A percentile compares a stretch with the other conserved stretches of the same genome.
Conservation (phyloP, 75 land plant genomes). For the Chamaecyparis obtusa region DNA sequence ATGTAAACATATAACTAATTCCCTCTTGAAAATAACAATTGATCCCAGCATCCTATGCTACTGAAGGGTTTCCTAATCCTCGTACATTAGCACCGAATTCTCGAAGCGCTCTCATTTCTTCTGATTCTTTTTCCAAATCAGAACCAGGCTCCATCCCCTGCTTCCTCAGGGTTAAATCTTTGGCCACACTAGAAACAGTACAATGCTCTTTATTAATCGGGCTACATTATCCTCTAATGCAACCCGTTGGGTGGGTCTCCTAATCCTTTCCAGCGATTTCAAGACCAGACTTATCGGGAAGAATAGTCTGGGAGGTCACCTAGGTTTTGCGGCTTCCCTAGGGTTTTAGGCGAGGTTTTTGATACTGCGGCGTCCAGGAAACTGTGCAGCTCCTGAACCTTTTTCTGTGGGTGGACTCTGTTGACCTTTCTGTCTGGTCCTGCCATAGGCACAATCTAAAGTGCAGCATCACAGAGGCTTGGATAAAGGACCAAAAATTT, state of each 20-base stretch:
- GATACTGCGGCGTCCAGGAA: neutral
- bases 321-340: too few species aligned
- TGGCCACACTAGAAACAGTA: too few species aligned
- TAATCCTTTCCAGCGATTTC: too few species aligned
- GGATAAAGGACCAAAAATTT: neutral
- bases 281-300: too few species aligned
- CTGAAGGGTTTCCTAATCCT: slow-evolving; percentile 18
- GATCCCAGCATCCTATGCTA: neutral
- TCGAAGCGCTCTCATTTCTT: slow-evolving; percentile 31
- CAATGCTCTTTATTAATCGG: too few species aligned
- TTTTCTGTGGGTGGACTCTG: neutral
- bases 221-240: too few species aligned
- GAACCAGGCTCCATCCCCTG: slow-evolving; percentile 7
- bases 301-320: too few species aligned
- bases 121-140: slow-evolving; percentile 47
- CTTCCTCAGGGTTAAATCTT: neutral
- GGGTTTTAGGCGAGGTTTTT: too few species aligned
- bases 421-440: neutral
- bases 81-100: slow-evolving; percentile 24
- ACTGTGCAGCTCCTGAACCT: too few species aligned
- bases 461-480: neutral
- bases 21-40: neutral
- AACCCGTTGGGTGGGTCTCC: too few species aligned
- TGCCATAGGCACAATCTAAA: neutral
- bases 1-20: neutral